Percentiles rank a stretch among this genome's conserved stretches.
Evolutionary conservation across 331 rosid genomes (phyloP).

Genomic region (Acacia pycnantha): DNA sequence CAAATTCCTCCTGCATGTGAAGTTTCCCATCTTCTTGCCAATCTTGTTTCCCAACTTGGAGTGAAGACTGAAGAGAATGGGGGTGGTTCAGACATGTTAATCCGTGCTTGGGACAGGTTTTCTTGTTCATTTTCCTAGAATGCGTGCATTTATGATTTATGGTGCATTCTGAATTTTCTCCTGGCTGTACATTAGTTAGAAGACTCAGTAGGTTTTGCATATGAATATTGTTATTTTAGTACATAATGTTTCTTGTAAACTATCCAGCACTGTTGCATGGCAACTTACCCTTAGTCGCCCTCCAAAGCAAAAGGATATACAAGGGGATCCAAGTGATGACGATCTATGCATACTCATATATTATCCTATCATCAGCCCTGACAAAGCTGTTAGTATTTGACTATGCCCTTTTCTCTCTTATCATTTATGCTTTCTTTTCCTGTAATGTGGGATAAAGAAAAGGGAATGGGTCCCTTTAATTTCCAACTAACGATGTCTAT

Average conservation of each 20-base stretch:
- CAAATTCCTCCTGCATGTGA: constrained; percentile 82
- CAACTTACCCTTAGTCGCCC: constrained; percentile 66
- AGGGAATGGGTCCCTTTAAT: not conserved
- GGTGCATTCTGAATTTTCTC: constrained; percentile 8
- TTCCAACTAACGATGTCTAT: constrained; percentile 15
- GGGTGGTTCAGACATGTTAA: constrained; percentile 72
- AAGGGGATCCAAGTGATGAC: constrained; percentile 38
- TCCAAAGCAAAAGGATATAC: constrained; percentile 41
- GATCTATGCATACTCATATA: constrained; percentile 65
- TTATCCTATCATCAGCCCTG: constrained; percentile 64
- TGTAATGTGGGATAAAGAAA: not conserved
- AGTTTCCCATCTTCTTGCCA: constrained; percentile 68
- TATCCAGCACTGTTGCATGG: constrained; percentile 82
- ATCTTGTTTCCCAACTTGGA: constrained; percentile 72
- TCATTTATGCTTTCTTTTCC: constrained; percentile 20
- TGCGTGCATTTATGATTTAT: constrained; percentile 6
- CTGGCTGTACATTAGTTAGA: not conserved
- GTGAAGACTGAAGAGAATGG: constrained; percentile 58
- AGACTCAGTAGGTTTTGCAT: not conserved
- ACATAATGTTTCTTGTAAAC: constrained; percentile 27
- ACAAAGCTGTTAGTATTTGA: constrained; percentile 65
- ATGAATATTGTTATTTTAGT: not conserved
- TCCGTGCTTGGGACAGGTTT: constrained; percentile 88
- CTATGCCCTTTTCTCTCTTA: constrained; percentile 11
- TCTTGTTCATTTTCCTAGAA: constrained; percentile 17